Evolutionary conservation across 768 basidiomycete genomes (phyloP), one percentile per base, ranked within the genome.

Genomic region (Ramaria sp.): DNA sequence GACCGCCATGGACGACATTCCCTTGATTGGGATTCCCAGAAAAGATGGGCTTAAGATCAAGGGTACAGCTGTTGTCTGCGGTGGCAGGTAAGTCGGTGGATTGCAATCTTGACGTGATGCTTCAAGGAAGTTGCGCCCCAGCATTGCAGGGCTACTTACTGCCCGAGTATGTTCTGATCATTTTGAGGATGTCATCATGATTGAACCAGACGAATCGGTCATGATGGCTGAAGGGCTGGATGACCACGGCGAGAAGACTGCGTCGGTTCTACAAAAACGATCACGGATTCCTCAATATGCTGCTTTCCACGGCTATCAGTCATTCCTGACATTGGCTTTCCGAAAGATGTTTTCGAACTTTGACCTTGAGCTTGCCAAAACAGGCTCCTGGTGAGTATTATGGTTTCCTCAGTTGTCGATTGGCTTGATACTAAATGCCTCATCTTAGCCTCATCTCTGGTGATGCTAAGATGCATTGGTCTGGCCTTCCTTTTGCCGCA

Each of bases 141-240:
- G 68, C 51, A 59, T 69, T 22, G 61, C 63, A 10, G 68, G 68
- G 22, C 54, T 69, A n/a, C 51, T 68, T 4, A 47, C 68, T 1
- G 68, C 68, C 0, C 55, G 65, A n/a, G 62, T 67, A 7, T 69
- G 68, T 43, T 49, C 62, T 10, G 62, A 66, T 48, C 66, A 67
- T 52, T 69, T 67, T 51, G 63, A 67, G 39, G 45, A 58, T 10
- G 67, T 68, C 51, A 34, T 68, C 13, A 62, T 69, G 15, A 59
- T 69, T 20, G 68, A 69, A 37, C 59, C 67, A 6, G 68, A 69
- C 51, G 59, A 31, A 22, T 64, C 66, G 65, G 17, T 57, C 19
- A 37, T 45, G 12, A 57, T 2, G 20, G 55, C 46, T 33, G 37
- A 57, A 50, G 55, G 46, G 4, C 24, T 47, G 37, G 55, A 56